A percentile compares a stretch with the other conserved stretches of the same genome.
Evolutionary conservation across 805 yeast genomes (phyloP).

Genomic region (Saccharomyces mikatae): DNA sequence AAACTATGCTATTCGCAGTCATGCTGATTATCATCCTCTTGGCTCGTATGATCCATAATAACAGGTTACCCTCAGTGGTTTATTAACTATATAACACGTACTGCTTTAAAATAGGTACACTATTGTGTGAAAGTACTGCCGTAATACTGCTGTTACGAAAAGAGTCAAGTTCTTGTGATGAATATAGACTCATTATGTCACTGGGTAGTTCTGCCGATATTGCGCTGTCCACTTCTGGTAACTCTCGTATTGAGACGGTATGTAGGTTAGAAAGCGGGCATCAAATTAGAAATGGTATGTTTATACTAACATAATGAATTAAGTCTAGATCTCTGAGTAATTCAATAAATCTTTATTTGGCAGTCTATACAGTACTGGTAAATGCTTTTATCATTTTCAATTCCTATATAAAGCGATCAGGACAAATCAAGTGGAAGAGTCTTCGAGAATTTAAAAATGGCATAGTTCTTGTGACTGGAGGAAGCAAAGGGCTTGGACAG

Average conservation of each 20-base stretch:
- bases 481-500: constrained; percentile 33
- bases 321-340: not conserved
- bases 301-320: not conserved
- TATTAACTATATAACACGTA: not conserved
- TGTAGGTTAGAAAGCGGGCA: not conserved
- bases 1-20: not conserved
- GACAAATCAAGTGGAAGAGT: constrained; percentile 3
- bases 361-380: constrained; percentile 9
- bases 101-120: not conserved
- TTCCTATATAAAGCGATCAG: not conserved
- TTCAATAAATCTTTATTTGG: not conserved
- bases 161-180: not conserved
- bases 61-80: not conserved
- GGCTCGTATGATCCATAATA: not conserved
- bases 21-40: not conserved
- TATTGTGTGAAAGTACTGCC: not conserved
- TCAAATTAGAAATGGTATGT: not conserved
- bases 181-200: constrained; percentile 16
- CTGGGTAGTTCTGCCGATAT: constrained; percentile 12
- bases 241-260: constrained; percentile 5
- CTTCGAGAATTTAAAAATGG: constrained; percentile 3
- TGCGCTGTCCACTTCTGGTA: constrained; percentile 15
- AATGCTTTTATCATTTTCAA: not conserved
- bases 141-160: not conserved
- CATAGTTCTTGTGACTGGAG: constrained; percentile 32